Percentiles rank a stretch among this genome's conserved stretches.
These are phyloP conservation scores for Alternaria atra DNA, from an alignment of 2,329 filamentous ascomycete species.

Conservation along the genomic window DNA sequence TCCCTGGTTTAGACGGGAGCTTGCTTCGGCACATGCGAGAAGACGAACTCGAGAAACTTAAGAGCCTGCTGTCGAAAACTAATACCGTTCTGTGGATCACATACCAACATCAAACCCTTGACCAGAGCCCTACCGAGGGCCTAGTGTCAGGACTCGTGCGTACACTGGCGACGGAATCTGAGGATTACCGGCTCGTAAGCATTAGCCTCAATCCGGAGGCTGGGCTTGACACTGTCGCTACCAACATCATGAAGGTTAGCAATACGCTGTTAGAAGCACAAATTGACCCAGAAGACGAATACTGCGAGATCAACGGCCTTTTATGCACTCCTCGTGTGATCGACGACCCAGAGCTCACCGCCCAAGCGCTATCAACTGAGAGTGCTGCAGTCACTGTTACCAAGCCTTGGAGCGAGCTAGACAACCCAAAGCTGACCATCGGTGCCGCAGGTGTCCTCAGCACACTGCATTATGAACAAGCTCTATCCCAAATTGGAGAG, in stretches of 20 bases:
- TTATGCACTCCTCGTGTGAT: slow-evolving; percentile 19
- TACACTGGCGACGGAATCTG: slow-evolving; percentile 21
- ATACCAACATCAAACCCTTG: background rate
- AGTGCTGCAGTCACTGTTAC: slow-evolving; percentile 19
- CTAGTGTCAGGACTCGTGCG: slow-evolving; percentile 20
- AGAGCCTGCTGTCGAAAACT: slow-evolving; percentile 6
- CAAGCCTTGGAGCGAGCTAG: slow-evolving; percentile 18
- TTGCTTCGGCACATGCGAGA: slow-evolving; percentile 15
- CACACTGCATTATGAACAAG: slow-evolving; percentile 25
- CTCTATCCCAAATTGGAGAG: background rate
- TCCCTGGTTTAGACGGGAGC: slow-evolving; percentile 12
- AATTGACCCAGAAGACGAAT: slow-evolving; percentile 22
- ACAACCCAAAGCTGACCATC: slow-evolving; percentile 20
- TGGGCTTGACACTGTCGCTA: background rate
- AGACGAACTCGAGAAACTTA: slow-evolving; percentile 14
- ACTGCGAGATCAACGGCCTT: slow-evolving; percentile 14
- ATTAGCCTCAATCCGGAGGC: slow-evolving; percentile 6
- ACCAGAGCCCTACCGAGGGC: slow-evolving; percentile 13
- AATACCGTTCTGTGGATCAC: slow-evolving; percentile 16
- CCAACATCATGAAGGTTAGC: slow-evolving; percentile 8
- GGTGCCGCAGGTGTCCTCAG: slow-evolving; percentile 21
- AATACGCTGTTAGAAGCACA: background rate
- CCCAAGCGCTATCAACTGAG: slow-evolving; percentile 3
- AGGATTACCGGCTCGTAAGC: slow-evolving; percentile 19
- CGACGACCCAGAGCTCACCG: slow-evolving; percentile 9